Evolutionary conservation across 768 basidiomycete genomes (phyloP), one percentile per base, ranked within the genome.

Genomic region (Pseudohyphozyma bogoriensis): DNA sequence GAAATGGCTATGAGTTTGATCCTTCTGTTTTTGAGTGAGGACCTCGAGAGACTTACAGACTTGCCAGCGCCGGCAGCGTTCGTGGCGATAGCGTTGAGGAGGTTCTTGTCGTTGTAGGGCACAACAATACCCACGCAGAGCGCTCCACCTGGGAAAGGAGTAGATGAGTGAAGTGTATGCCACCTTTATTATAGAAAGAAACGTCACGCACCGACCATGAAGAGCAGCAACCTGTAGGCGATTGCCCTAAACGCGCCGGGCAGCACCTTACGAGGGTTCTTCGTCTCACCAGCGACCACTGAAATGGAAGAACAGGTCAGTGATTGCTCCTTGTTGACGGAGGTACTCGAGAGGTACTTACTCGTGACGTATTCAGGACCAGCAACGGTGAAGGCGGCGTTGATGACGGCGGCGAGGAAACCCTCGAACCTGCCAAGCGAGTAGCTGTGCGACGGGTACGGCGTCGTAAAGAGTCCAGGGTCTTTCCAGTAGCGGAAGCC

Each of bases 81-180:
- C 10, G 10, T 13, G n/a, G 36, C 35, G 28, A 52, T 37, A 24
- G 51, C 51, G 16, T 6, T 15, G 51, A 52, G 16, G 4, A 52
- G 51, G 36, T 52, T 36, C 2, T 22, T 13, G 13, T 22, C 13
- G 50, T 79, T 83, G 51, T 81, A 89, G 1, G 89, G 87, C 22
- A 89, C 86, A 45, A 93, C 81, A 1, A 90, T 76, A 47, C 89
- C 87, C 64, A 93, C 89, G 56, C 89, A 74, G 60, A 80, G 76
- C 6, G 85, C 85, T 42, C 88, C 79, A 28, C 73, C 71, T 57
- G 78, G 68, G 72, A 85, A 86, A 73, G 62, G 18, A 18, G 18
- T 37, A 18, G 11, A 24, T 12, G 45, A 6, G 5, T 2, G 24
- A 24, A 6, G 45, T 26, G 6, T 6, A 3, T 22, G n/a, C 12